Base-by-base conservation (phyloP, 805 yeast species). In the Wickerhamiella brachini region DNA sequence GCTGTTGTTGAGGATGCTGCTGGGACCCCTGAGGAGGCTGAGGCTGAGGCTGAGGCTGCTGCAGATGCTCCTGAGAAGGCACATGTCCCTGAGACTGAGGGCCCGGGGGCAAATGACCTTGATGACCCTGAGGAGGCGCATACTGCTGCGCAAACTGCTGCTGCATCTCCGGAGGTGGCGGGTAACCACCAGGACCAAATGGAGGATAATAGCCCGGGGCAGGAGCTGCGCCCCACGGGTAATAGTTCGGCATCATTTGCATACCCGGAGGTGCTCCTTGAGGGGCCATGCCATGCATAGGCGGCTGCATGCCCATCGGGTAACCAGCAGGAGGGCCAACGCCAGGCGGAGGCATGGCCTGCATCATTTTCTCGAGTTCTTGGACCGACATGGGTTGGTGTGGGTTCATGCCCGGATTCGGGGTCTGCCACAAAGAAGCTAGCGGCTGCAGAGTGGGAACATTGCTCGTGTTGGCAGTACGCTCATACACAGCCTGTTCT, bases 341-440 rank as follows among this genome's bases (percentile, higher is more conserved):
- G 4, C 43, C 31, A 13, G 43, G 42, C 29, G 22, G 42, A 22
- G 49, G 50, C 20, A 45, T 47, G 34, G 49, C 34, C 29, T 41
- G 52, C 55, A 52, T 52, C 46, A 50, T 52, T 44, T 50, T 48
- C 49, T 52, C 55, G 23, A 52, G 47, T 43, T 52, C 51, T 18
- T 50, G 51, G 12, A 52, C 51, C 6, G 53, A 47, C 45, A 52
- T 18, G 21, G 49, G 50, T 38, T 38, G 46, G 26, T 52, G 54
- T 15, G 59, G 22, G 4, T 5, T 6, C 24, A 41, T 21, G 13
- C 44, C 44, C 37, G 38, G 47, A 15, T n/a, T 20, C 23, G 39
- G 24, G n/a, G 47, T 26, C 18, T 45, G 47, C 89, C 89, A 83
- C 47, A 83, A 63, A 1, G 86, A 80, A 47, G 81, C 84, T 79